Evolutionary conservation across 345 rosid genomes (phyloP), one percentile per base, ranked within the genome.

Genomic region (Xanthoceras sorbifolium): DNA sequence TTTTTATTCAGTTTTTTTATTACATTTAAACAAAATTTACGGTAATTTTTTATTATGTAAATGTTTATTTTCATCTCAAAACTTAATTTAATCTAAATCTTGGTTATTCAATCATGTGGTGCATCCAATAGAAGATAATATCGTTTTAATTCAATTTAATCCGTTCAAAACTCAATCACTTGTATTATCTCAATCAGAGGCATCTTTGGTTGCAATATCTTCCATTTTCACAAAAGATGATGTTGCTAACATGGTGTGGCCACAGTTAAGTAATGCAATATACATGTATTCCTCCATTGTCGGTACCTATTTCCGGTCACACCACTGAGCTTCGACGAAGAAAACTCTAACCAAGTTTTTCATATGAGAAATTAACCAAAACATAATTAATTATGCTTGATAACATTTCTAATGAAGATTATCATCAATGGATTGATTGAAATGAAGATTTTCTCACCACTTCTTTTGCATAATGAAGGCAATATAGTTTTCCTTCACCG

Each of bases 121-220:
- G n/a, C n/a, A n/a, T n/a, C n/a, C n/a, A n/a, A n/a, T n/a, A n/a
- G n/a, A n/a, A n/a, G n/a, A n/a, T n/a, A n/a, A n/a, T n/a, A n/a
- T n/a, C n/a, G n/a, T n/a, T n/a, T n/a, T n/a, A n/a, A n/a, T n/a
- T n/a, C n/a, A n/a, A n/a, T n/a, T n/a, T n/a, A n/a, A n/a, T n/a
- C n/a, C n/a, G n/a, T n/a, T n/a, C n/a, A n/a, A n/a, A n/a, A n/a
- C n/a, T n/a, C n/a, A n/a, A n/a, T n/a, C n/a, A n/a, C n/a, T n/a
- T n/a, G n/a, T n/a, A n/a, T n/a, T n/a, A n/a, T n/a, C 23, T 85
- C 87, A 86, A 0, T 86, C 67, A 31, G 78, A 80, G 14, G 69
- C 72, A 6, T 82, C 78, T 9, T 71, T 48, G 1, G 72, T 74
- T 11, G 36, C 79, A 6, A 74, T 6, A 31, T 79, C 69, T 28